These are phyloP conservation scores for Dalbergia oliveri DNA, from an alignment of 306 rosid genomes.

Conservation along the genomic window DNA sequence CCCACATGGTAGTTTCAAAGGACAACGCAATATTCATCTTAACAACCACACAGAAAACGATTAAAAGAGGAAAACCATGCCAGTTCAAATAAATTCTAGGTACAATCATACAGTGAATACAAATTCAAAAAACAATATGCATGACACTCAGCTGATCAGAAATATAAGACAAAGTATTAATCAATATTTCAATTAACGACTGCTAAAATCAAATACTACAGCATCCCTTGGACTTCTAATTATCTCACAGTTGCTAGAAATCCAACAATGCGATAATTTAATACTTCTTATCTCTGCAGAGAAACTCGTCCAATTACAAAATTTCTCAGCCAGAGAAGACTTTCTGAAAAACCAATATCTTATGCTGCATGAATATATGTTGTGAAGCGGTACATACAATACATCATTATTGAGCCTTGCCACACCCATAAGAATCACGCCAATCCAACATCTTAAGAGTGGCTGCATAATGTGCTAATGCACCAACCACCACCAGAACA, in stretches of 20 bases:
- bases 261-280: conserved; percentile 27
- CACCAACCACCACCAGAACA: conserved; percentile 83
- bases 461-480: conserved; percentile 87
- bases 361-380: conserved; percentile 18
- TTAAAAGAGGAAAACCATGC: background rate
- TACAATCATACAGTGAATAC: conserved; percentile 35
- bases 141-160: background rate
- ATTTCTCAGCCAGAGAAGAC: conserved; percentile 16
- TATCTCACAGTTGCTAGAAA: conserved; percentile 41
- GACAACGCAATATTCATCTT: conserved; percentile 6
- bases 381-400: background rate
- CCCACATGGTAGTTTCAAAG: background rate
- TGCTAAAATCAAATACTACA: background rate
- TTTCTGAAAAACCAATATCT: conserved; percentile 26
- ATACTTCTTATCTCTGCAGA: conserved; percentile 33
- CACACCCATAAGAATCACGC: conserved; percentile 74
- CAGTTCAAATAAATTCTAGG: background rate
- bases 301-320: conserved; percentile 13
- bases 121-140: background rate
- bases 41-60: background rate
- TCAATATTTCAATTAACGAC: conserved; percentile 25
- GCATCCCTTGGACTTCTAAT: background rate
- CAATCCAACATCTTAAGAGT: conserved; percentile 78
- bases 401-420: conserved; percentile 27
- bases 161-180: conserved; percentile 24